Base-by-base conservation (phyloP, 2,329 filamentous ascomycete species). In the Colletotrichum spinosum region DNA sequence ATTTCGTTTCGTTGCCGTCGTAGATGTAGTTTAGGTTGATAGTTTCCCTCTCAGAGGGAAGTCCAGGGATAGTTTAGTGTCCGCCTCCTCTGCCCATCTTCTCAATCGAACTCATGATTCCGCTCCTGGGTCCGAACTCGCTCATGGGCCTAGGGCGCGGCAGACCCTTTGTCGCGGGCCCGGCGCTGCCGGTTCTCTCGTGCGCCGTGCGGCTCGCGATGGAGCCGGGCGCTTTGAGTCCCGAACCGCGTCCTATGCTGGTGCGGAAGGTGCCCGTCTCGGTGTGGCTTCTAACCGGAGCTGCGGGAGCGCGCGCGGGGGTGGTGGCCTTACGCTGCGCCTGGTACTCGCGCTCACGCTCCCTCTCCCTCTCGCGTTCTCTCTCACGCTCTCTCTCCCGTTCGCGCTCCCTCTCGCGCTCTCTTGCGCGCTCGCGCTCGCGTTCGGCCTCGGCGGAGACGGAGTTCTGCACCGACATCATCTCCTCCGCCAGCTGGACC, bases 31-130 rank as follows among this genome's bases (percentile, higher is more conserved):
- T 25, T 33, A 33, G 12, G 48, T 25, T 25, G 25, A 25, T 25
- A 25, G 25, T 25, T 25, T 25, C 25, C 25, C 25, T 25, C 25
- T 25, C 25, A 49, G 13, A 50, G n/a, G 50, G 37, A 33, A 46
- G 15, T 34, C 33, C 12, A 48, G 8, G 9, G 15, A 60, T 50
- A 51, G 13, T 34, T 35, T 25, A 10, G 17, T 51, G 79, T 8
- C 82, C 80, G 12, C 84, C 76, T 70, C 88, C 83, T 71, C 84
- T 89, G 9, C 93, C 93, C 93, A 97, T 97, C 78, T 90, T 88
- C 82, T 97, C 93, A 75, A 97, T 96, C 15, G 91, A 93, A 71
- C 86, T 91, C 90, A 97, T 90, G 73, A 96, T 91, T 61, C 91
- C 89, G 73, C 90, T 92, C 72, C 92, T 78, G 68, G 76, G 72